phyloP scores from a whole-genome alignment of 108 stramenopile species.

The Thalassiosira profunda region DNA sequence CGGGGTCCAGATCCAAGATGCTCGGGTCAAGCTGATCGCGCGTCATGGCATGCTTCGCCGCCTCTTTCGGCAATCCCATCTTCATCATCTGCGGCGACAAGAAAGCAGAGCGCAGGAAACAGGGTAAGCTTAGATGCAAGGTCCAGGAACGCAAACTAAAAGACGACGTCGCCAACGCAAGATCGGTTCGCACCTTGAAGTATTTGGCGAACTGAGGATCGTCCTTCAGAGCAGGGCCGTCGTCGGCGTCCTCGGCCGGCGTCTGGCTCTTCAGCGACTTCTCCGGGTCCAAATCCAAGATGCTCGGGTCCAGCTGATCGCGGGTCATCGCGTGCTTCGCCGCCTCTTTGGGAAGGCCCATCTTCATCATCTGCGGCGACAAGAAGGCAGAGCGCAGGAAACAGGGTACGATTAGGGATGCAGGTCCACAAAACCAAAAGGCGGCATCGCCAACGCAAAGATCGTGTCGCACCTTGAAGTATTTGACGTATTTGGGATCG shows the following conservation, averaged over 20 bases:
- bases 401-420: too few relatives aligned
- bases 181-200: conserved; percentile 85
- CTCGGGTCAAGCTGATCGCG: conserved; percentile 58
- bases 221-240: conserved; percentile 59
- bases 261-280: conserved; percentile 6
- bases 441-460: too few relatives aligned
- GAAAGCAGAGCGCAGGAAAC: too few relatives aligned
- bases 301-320: conserved; percentile 60
- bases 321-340: conserved; percentile 36
- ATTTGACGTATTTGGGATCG: conserved; percentile 69
- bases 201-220: conserved; percentile 85
- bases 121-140: too few relatives aligned
- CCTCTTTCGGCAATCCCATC: conserved; percentile 61
- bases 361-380: conserved; percentile 62
- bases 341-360: conserved; percentile 54
- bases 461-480: too few relatives aligned
- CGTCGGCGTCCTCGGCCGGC: background rate
- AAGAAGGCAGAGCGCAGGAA: too few relatives aligned
- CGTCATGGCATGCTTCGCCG: conserved; percentile 55
- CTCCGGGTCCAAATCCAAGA: conserved; percentile 66
- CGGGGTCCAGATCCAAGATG: conserved; percentile 63
- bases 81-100: too few relatives aligned
- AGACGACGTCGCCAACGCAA: too few relatives aligned
- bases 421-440: too few relatives aligned
- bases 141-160: too few relatives aligned